Percentiles rank a stretch among this genome's conserved stretches.
Conservation (phyloP, 345 rosid species). For the Citrus trifoliata region DNA sequence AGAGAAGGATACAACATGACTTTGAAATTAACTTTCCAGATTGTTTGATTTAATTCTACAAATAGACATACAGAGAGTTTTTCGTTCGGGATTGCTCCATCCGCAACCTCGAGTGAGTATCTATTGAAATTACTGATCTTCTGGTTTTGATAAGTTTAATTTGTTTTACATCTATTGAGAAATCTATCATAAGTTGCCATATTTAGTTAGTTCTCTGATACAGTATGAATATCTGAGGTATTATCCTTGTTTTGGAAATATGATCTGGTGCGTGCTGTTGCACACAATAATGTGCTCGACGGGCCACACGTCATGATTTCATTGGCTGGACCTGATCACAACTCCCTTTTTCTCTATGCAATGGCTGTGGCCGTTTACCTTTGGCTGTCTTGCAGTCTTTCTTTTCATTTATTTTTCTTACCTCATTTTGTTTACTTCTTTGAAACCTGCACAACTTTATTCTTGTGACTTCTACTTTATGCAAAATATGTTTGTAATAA, state of each 20-base stretch:
- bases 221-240: not conserved
- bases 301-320: no score
- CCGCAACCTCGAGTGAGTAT: slow-evolving; percentile 89
- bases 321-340: no score
- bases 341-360: not conserved
- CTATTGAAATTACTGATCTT: slow-evolving; percentile 6
- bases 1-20: not conserved
- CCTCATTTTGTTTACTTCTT: not conserved
- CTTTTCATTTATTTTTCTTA: not conserved
- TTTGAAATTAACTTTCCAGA: not conserved
- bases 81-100: slow-evolving; percentile 75
- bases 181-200: not conserved
- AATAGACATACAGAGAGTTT: slow-evolving; percentile 77
- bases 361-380: not conserved
- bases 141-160: not conserved
- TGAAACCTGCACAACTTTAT: not conserved
- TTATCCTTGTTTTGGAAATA: no score
- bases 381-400: not conserved
- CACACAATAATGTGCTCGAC: no score
- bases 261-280: no score
- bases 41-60: slow-evolving; percentile 42
- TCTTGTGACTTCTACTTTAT: not conserved
- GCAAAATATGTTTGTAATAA: not conserved
- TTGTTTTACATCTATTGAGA: not conserved
- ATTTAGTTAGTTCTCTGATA: not conserved